Percentiles rank a stretch among this genome's conserved stretches.
phyloP scores from a whole-genome alignment of 768 basidiomycete genomes.

The Serendipita sp. region DNA sequence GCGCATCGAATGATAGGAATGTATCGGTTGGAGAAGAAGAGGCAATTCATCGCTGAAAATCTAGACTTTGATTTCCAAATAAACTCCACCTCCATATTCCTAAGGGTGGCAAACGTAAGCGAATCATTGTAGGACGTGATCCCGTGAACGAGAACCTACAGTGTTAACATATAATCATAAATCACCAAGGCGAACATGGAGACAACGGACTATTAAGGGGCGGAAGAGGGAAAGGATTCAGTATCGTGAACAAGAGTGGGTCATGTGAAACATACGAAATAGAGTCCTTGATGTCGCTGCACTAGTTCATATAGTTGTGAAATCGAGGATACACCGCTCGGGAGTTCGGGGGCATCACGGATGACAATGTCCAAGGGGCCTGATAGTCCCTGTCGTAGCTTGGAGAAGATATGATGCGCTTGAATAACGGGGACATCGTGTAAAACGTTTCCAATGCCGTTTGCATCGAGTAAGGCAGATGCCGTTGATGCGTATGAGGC shows the following conservation, averaged over 20 bases:
- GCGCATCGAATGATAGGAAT: neutral
- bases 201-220: neutral
- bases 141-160: neutral
- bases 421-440: no score
- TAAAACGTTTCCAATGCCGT: no score
- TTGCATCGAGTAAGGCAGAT: no score
- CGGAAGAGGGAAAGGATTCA: neutral
- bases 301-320: neutral
- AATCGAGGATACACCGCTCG: neutral
- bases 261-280: neutral
- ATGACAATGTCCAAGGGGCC: neutral
- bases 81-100: neutral
- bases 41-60: neutral
- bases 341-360: neutral
- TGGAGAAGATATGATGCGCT: no score
- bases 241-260: no score
- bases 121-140: neutral
- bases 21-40: slow-evolving; percentile 1
- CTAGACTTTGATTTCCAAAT: neutral
- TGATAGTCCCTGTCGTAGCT: no score
- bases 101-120: neutral
- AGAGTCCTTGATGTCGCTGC: neutral
- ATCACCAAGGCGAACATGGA: neutral
- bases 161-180: neutral
- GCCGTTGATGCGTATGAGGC: no score